Evolutionary conservation across 768 basidiomycete species (phyloP), one percentile per base, ranked within the genome.

Genomic region (Bullera alba): DNA sequence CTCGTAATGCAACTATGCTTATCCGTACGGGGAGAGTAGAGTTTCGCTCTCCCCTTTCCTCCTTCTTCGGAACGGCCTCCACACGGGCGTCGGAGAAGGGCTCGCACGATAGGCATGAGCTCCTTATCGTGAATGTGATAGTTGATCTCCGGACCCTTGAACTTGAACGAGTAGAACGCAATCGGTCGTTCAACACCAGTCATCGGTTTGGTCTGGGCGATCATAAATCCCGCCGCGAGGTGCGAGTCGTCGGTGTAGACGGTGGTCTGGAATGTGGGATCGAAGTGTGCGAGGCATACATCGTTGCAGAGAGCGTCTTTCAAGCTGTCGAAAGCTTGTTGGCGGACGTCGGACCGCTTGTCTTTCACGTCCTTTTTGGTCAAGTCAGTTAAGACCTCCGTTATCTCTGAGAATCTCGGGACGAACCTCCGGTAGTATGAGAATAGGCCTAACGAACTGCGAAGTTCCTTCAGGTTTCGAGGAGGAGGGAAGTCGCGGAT

Each of bases 351-450:
- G 12, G 5, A 26, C 51, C 46, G 34, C 4, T 4, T 30, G 41
- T 22, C 53, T 4, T 12, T 7, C 4, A 4, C 17, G 7, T 46
- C 42, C 15, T 57, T 43, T 32, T 44, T 37, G 17, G 41, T 44
- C 3, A 57, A 47, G 21, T 30, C n/a, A 29, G 19, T 42, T 28
- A 38, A 44, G 17, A 25, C 51, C 23, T 4, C 8, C 8, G 32
- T 46, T 32, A 42, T 43, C n/a, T 32, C 29, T 1, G 65, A 52
- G 42, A 49, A 67, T 28, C 53, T 32, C 17, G 46, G 30, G 41
- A 66, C 46, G 44, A 64, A 67, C 19, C 48, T 32, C 7, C 56
- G 46, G 42, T 57, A 66, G 45, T 58, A 64, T 17, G 51, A 49
- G 15, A 50, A 42, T 15, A 64, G 42, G 4, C 63, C 61, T 15